Conservation (phyloP, 768 basidiomycete species). For the Tulasnella sp. region DNA sequence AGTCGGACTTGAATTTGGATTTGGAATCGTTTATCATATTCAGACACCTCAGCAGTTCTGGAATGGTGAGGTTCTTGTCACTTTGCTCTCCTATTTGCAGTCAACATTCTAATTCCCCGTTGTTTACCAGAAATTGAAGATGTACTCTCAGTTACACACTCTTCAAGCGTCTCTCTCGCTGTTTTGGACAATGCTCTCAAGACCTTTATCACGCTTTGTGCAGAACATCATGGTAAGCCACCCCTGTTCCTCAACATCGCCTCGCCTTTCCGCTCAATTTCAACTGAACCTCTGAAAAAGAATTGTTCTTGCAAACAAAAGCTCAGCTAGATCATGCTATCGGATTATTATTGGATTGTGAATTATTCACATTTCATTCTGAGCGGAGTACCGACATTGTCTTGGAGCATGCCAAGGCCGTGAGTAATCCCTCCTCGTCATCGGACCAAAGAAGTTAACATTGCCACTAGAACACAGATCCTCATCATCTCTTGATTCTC, state of each 20-base stretch:
- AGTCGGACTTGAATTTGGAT: background rate
- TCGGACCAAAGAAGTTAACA: background rate
- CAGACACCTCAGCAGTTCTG: constrained; percentile 80
- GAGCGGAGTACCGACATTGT: constrained; percentile 81
- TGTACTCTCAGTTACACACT: constrained; percentile 50
- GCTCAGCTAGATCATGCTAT: constrained; percentile 78
- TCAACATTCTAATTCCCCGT: background rate
- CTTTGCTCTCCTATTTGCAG: constrained; percentile 8
- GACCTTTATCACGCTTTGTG: constrained; percentile 64
- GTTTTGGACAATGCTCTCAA: constrained; percentile 66
- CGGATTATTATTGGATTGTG: constrained; percentile 60
- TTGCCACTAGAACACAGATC: constrained; percentile 59
- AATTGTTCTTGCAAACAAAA: constrained; percentile 73
- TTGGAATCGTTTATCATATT: constrained; percentile 73
- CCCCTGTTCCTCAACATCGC: constrained; percentile 10
- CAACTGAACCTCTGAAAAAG: constrained; percentile 28
- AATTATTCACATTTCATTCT: constrained; percentile 81
- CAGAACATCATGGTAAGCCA: constrained; percentile 72
- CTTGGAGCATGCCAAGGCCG: constrained; percentile 51
- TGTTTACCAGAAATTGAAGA: constrained; percentile 67
- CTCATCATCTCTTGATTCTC: constrained; percentile 66
- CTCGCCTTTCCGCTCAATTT: constrained; percentile 4
- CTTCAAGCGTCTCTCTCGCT: constrained; percentile 45
- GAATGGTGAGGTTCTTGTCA: constrained; percentile 47
- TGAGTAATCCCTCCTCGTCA: constrained; percentile 28